A percentile compares a stretch with the other conserved stretches of the same genome.
These are phyloP conservation scores for Scutellaria minor DNA, from an alignment of 257 asterid species.

Conservation along the genomic window DNA sequence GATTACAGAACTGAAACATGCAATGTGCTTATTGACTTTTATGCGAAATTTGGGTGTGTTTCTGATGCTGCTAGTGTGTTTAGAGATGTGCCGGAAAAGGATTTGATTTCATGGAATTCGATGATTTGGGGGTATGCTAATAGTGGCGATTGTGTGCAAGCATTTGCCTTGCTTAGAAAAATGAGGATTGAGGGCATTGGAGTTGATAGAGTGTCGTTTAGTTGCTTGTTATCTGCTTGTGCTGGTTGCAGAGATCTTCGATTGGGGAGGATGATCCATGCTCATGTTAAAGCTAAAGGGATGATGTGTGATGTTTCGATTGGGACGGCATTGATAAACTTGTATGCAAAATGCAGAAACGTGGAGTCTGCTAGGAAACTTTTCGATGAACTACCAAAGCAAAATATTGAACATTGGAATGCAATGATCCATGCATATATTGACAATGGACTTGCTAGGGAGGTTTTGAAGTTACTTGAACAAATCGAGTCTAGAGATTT, in stretches of 20 bases:
- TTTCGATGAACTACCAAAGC: slow-evolving; percentile 50
- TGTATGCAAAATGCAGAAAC: slow-evolving; percentile 49
- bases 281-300: slow-evolving; percentile 40
- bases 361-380: slow-evolving; percentile 41
- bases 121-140: slow-evolving; percentile 45
- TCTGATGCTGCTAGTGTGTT: slow-evolving; percentile 45
- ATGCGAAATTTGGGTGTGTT: slow-evolving; percentile 44
- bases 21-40: slow-evolving; percentile 50
- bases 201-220: slow-evolving; percentile 49
- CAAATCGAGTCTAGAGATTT: slow-evolving; percentile 36
- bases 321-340: slow-evolving; percentile 48
- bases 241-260: slow-evolving; percentile 38
- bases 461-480: slow-evolving; percentile 43
- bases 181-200: slow-evolving; percentile 41
- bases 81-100: slow-evolving; percentile 38
- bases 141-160: slow-evolving; percentile 32
- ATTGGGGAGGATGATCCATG: slow-evolving; percentile 51
- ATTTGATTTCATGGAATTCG: slow-evolving; percentile 53
- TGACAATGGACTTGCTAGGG: slow-evolving; percentile 41
- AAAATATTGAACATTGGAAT: slow-evolving; percentile 50
- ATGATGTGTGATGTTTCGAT: slow-evolving; percentile 43
- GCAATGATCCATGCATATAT: slow-evolving; percentile 50
- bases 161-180: slow-evolving; percentile 40
- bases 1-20: slow-evolving; percentile 42
- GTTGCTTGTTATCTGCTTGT: slow-evolving; percentile 50